Conservation (phyloP, 2,329 filamentous ascomycete genomes). For the Paraphoma sp. region DNA sequence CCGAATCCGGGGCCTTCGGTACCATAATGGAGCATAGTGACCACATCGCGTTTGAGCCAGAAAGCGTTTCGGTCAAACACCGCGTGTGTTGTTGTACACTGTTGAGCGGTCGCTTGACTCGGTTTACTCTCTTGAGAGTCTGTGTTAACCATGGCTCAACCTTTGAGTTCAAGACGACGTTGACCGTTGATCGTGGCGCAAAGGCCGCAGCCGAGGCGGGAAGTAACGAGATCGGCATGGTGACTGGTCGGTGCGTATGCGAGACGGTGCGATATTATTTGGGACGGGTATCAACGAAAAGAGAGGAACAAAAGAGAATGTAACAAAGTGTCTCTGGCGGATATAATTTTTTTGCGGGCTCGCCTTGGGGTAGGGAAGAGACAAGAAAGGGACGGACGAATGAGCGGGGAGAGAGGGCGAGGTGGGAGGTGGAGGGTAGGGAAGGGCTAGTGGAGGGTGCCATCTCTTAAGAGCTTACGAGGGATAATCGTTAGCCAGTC, state of each 20-base stretch:
- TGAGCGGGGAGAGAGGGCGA: constrained; percentile 51
- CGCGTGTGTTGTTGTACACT: constrained; percentile 93
- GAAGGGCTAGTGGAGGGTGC: constrained; percentile 46
- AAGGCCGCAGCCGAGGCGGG: constrained; percentile 96
- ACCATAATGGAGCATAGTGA: constrained; percentile 92
- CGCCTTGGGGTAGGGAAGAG: constrained; percentile 44
- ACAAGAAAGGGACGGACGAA: constrained; percentile 49
- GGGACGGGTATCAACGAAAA: constrained; percentile 45
- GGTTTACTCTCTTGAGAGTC: constrained; percentile 95
- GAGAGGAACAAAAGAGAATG: constrained; percentile 43
- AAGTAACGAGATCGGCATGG: constrained; percentile 90
- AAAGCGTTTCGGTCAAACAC: constrained; percentile 94
- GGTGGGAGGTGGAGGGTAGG: constrained; percentile 50
- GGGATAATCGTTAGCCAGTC: constrained; percentile 40
- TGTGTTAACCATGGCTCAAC: constrained; percentile 96
- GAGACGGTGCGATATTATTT: constrained; percentile 43
- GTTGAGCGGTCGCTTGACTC: constrained; percentile 95
- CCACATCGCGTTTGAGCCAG: constrained; percentile 90
- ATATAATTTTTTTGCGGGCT: constrained; percentile 42
- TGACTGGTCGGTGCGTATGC: constrained; percentile 34
- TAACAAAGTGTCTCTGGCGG: constrained; percentile 44
- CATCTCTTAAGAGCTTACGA: constrained; percentile 46
- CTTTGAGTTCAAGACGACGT: constrained; percentile 90
- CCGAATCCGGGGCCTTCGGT: constrained; percentile 83
- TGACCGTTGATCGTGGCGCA: constrained; percentile 90